phyloP scores from a whole-genome alignment of 176 grass and related monocot species.

The sorghum (Sorghum bicolor) region Sorghum_bicolor_NCBIv3 NC_012873.2:13816501-13817000 shows the following conservation, averaged over 20 bases:
- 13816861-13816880: conserved; percentile 65
- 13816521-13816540: conserved; percentile 1
- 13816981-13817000: neutral
- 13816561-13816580: neutral
- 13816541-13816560: neutral
- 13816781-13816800: conserved; percentile 95
- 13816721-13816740: conserved; percentile 66
- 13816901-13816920: conserved; percentile 52
- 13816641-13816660: neutral
- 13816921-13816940: conserved; percentile 5
- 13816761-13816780: conserved; percentile 96
- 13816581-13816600: neutral
- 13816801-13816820: conserved; percentile 77
- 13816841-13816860: conserved; percentile 94
- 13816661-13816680: neutral
- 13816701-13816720: neutral
- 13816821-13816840: conserved; percentile 81
- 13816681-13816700: neutral
- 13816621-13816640: neutral
- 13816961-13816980: conserved; percentile 22
- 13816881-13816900: conserved; percentile 62
- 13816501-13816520: conserved; percentile 37
- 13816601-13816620: neutral
- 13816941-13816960: neutral
- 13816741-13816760: conserved; percentile 87